phyloP scores from a whole-genome alignment of 805 yeast species.

The Hanseniaspora pseudoguilliermondii region DNA sequence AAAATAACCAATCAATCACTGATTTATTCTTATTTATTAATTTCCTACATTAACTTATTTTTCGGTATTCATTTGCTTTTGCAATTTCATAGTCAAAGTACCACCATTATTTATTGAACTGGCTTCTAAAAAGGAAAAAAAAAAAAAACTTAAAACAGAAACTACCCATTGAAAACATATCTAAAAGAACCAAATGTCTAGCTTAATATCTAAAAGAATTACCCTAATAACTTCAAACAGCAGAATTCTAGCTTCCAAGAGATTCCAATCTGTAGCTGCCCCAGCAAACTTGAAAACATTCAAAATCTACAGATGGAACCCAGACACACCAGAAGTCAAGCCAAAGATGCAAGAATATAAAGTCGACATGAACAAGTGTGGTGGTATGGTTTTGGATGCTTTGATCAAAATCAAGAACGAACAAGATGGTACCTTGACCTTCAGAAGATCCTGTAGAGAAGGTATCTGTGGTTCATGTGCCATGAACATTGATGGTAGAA shows the following conservation, averaged over 20 bases:
- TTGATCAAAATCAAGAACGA: slow-evolving; percentile 88
- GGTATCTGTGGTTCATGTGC: slow-evolving; percentile 99
- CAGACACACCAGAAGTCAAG: slow-evolving; percentile 86
- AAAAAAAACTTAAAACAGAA: neutral
- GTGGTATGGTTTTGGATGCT: slow-evolving; percentile 97
- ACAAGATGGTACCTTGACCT: slow-evolving; percentile 88
- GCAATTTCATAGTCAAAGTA: neutral
- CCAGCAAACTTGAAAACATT: slow-evolving; percentile 58
- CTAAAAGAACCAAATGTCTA: neutral
- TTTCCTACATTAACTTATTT: neutral
- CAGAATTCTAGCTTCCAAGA: neutral
- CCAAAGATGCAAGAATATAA: slow-evolving; percentile 76
- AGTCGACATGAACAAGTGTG: slow-evolving; percentile 79
- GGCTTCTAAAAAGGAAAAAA: neutral
- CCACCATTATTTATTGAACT: neutral
- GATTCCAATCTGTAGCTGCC: slow-evolving; percentile 29
- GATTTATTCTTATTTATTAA: slow-evolving; percentile 1
- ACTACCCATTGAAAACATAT: neutral
- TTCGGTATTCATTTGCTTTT: neutral
- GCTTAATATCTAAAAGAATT: slow-evolving; percentile 1
- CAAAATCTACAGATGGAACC: slow-evolving; percentile 95
- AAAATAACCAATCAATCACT: neutral
- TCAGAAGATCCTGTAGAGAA: slow-evolving; percentile 97
- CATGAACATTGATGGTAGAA: slow-evolving; percentile 96
- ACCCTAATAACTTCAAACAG: neutral